Evolutionary conservation across 805 yeast genomes (phyloP), one percentile per base, ranked within the genome.

Genomic region (Starmerella bombi): DNA sequence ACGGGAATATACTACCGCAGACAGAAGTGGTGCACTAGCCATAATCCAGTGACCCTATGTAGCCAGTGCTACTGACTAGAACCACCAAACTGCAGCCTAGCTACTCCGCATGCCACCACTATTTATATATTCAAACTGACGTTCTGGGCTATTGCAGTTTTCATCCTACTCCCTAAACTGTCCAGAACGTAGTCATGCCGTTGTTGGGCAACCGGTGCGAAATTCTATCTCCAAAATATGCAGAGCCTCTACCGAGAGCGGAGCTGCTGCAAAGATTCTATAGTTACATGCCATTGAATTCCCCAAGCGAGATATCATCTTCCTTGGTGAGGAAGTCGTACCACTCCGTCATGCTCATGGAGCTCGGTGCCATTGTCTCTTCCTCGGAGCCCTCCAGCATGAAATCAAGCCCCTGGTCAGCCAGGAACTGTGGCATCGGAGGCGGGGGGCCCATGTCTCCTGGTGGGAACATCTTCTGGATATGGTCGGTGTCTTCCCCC

Each of bases 321-420:
- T 17, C 33, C 21, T 31, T 38, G 41, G 56, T 47, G 36, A 61
- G 44, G 42, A 53, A 62, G 36, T 62, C 59, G 48, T 61, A 62
- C 67, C 65, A 58, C 44, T 63, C 67, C 16, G 58, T 59, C 48
- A 62, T 50, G 41, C 54, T 54, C 37, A 63, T 42, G 34, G 34
- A 6, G 9, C 5, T 17, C 7, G 34, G 34, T 18, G 22, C 34
- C 22, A 9, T 9, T 9, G 10, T 20, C 6, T 31, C 34, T 9
- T 18, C 22, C 14, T 15, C 22, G 17, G 17, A 12, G 17, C 31
- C 17, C 31, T 28, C 31, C 7, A 12, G 6, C 31, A 7, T 7
- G 10, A 23, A 23, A 12, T 23, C 27, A 12, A 23, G 27, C 7
- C 17, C n/a, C 17, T 28, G 31, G n/a, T 10, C 17, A 12, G n/a